Evolutionary conservation across 202 grass and related monocot genomes (phyloP).

Genomic region (Hordeum pubiflorum): DNA sequence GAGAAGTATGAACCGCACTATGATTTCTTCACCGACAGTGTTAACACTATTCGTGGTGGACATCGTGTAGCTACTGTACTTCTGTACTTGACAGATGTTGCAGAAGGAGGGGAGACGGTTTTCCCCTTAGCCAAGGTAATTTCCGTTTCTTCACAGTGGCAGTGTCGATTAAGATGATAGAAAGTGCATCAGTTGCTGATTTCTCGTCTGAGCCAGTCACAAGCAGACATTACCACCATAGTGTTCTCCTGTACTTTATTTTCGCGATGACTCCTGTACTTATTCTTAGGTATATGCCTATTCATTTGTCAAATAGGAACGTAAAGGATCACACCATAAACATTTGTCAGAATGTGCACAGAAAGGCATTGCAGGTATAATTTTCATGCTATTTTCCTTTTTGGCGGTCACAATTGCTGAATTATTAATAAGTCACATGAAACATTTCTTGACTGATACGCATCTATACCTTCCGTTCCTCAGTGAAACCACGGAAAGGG

Average conservation of each 20-base stretch:
- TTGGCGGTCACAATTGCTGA: background rate
- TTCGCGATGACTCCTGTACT: background rate
- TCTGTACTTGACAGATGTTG: conserved; percentile 75
- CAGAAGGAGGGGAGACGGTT: conserved; percentile 84
- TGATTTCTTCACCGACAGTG: conserved; percentile 80
- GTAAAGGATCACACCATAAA: conserved; percentile 20
- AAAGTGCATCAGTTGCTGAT: background rate
- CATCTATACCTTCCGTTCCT: background rate
- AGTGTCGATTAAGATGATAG: conserved; percentile 6
- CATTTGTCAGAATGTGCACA: conserved; percentile 82
- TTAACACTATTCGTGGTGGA: conserved; percentile 71
- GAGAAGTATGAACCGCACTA: conserved; percentile 79
- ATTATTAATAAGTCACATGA: background rate
- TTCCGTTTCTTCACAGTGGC: background rate
- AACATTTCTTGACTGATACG: conserved; percentile 2
- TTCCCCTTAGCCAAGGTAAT: conserved; percentile 77
- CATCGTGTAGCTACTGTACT: conserved; percentile 87
- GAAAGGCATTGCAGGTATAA: conserved; percentile 67
- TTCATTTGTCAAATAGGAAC: conserved; percentile 31
- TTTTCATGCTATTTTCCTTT: background rate
- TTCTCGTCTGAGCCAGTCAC: background rate
- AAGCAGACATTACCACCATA: background rate
- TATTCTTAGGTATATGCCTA: background rate
- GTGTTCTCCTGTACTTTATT: background rate
- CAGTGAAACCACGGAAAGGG: conserved; percentile 83